These are phyloP conservation scores for Lactarius quietus DNA, from an alignment of 768 basidiomycete genomes.

Conservation along the genomic window DNA sequence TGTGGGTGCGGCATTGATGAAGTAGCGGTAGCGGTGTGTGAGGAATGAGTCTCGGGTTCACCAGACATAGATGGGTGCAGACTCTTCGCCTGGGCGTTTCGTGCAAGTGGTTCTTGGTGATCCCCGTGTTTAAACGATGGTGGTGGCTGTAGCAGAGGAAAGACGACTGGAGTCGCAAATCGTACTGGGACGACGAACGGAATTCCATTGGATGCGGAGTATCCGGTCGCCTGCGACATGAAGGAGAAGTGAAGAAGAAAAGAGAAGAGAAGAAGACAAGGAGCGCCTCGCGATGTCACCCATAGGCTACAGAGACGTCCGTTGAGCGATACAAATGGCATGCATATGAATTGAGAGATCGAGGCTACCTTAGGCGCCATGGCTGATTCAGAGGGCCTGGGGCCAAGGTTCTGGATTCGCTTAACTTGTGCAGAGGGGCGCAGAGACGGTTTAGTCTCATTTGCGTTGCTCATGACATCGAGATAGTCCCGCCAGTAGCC, in stretches of 20 bases:
- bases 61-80: not conserved
- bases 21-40: not conserved
- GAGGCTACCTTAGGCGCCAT: not conserved
- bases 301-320: constrained; percentile 2
- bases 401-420: not conserved
- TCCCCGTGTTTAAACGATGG: constrained; percentile 16
- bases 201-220: not conserved
- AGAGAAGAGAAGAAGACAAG: constrained; percentile 18
- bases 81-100: not conserved
- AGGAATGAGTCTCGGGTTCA: not conserved
- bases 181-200: not conserved
- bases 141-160: constrained; percentile 3
- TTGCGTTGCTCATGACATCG: not conserved
- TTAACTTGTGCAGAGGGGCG: not conserved
- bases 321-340: not conserved
- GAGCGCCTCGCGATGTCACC: not conserved
- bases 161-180: constrained; percentile 1
- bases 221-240: constrained; percentile 9
- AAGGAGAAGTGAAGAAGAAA: constrained; percentile 3
- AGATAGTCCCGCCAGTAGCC: not conserved
- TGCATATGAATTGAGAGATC: not conserved
- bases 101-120: not conserved
- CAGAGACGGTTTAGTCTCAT: not conserved
- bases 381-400: not conserved
- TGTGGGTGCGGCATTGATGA: not conserved